These are phyloP conservation scores for Leccinum longicurvipes DNA, from an alignment of 768 basidiomycete genomes.

Conservation along the genomic window DNA sequence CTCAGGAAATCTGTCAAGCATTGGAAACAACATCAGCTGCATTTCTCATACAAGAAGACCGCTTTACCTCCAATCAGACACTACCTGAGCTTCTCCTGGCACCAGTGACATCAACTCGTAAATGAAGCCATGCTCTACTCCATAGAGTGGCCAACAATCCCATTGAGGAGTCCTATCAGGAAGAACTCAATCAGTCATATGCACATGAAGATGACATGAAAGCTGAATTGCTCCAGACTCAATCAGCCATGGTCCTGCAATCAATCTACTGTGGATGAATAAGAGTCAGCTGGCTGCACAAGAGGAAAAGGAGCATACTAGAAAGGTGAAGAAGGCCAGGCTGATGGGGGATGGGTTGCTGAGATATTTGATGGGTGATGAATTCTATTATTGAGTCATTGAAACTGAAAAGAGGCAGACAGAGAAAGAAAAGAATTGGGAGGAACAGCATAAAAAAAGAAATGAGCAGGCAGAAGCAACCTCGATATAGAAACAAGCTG, in stretches of 20 bases:
- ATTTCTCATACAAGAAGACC: background rate
- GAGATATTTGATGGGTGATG: constrained; percentile 19
- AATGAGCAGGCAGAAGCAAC: background rate
- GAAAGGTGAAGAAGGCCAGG: constrained; percentile 6
- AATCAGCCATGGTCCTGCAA: background rate
- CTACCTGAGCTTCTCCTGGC: background rate
- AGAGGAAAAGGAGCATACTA: constrained; percentile 10
- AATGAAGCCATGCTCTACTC: background rate
- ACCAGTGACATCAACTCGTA: background rate
- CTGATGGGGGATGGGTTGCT: constrained; percentile 21
- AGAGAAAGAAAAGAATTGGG: background rate
- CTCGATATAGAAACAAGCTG: background rate
- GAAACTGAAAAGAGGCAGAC: background rate
- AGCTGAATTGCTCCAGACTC: background rate
- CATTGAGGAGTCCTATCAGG: background rate
- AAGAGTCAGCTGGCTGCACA: constrained; percentile 14
- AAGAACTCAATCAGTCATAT: background rate
- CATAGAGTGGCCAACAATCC: background rate
- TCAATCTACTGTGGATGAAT: constrained; percentile 12
- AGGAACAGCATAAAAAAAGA: background rate
- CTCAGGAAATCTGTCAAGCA: too few species aligned
- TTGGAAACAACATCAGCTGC: background rate
- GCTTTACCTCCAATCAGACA: background rate
- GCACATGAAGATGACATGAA: too few species aligned
- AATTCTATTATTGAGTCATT: constrained; percentile 6